Evolutionary conservation across 176 grass and related monocot genomes (phyloP), one percentile per base, ranked within the genome.

Genomic region (Bromus sterilis): DNA sequence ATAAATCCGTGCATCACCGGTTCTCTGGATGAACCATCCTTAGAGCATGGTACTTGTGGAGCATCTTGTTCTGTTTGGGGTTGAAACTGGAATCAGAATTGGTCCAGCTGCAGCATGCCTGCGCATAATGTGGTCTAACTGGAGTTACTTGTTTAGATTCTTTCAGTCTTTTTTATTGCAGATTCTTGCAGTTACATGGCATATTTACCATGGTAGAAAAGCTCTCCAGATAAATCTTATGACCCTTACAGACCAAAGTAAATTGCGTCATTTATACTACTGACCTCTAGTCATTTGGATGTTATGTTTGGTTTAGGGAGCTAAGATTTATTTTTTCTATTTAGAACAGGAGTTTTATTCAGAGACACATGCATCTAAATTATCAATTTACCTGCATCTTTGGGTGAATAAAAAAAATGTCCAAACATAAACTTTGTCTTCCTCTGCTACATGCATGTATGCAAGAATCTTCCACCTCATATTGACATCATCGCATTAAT

Each of bases 51-150:
- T 70, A 61, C 26, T n/a, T 72, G 14, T 78, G 42, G 31, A 68
- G 18, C 3, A 33, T 81, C 32, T 78, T 33, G 32, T 74, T n/a
- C n/a, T n/a, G n/a, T n/a, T n/a, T n/a, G n/a, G n/a, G n/a, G n/a
- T 79, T 72, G 41, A 56, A 87, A 64, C 64, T 78, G 14, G 65
- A 87, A 64, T 78, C 18, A 25, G 37, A 62, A 37, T 67, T 30
- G 3, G 12, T 39, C 41, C 11, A 7, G 20, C 57, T 9, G 18
- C 32, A 65, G 11, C 53, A 24, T 69, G 48, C 39, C 15, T 65
- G 7, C 40, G 23, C 59, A 69, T 69, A 64, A 72, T 25, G n/a
- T 55, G 67, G 73, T 83, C 71, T 16, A 26, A 42, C 34, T 65
- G 40, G 81, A 72, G 42, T 77, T 53, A 71, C 53, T 64, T 2